Base-by-base conservation (phyloP, 306 rosid genomes). In the Alnus glutinosa region DNA sequence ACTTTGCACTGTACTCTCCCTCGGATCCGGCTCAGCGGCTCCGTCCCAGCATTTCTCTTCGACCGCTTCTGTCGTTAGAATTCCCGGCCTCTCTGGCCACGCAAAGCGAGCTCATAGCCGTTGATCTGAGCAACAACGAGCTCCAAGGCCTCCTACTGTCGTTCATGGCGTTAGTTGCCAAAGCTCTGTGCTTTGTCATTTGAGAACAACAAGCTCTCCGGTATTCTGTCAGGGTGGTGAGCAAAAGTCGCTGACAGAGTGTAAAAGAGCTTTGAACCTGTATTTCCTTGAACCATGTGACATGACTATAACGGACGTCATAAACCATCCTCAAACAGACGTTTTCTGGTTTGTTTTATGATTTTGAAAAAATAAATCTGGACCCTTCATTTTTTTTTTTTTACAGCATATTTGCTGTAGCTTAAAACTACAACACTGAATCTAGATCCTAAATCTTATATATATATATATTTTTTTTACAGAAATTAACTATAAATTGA, bases 141-240 rank as follows among this genome's bases (percentile, higher is more conserved):
- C 64, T 95, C 10, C 51, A 68, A 4, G 98, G 98, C 19, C 7
- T 81, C 48, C 34, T 92, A 51, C 98, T 96, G 2, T 51, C 80
- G 28, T 95, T 91, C 75, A 19, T 92, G 78, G 89, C 87, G 6
- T 0, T 74, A 14, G 84, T 23, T 92, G 94, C 97, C 96, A 3
- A 89, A 72, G 89, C 90, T 95, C 30, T 87, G 97, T 1, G 92
- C 98, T 47, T 47, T 92, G 44, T 88, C 98, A 0, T 54, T 89
- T 32, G 97, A 91, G 86, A 89, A 92, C 80, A 94, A 94, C 77
- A 70, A 51, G 83, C 82, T 92, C 49, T 86, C 78, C 1, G 98
- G 97, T 7, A 77, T 89, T 94, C 54, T 94, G 97, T 46, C 90
- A 89, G 48, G 95, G 98, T 23, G 95, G 88, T n/a, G 62, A 80